phyloP scores from a whole-genome alignment of 495 filamentous ascomycete genomes.

The Talaromyces liani region DNA sequence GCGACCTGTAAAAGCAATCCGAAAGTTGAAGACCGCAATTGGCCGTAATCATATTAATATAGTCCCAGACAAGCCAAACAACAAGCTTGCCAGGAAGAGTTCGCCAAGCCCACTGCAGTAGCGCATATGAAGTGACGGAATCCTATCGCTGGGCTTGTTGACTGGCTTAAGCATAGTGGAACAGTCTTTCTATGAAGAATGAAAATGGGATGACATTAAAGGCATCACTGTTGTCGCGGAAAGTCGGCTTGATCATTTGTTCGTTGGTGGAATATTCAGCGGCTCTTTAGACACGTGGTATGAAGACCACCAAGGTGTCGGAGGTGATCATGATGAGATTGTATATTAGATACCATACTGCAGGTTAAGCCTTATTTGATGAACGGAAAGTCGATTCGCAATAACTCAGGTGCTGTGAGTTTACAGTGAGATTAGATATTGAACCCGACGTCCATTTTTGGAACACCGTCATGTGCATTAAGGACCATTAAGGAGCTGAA shows the following conservation, averaged over 20 bases:
- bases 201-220: background rate
- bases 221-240: background rate
- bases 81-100: background rate
- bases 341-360: background rate
- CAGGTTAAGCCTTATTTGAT: background rate
- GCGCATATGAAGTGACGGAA: background rate
- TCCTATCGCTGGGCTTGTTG: background rate
- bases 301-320: background rate
- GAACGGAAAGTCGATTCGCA: background rate
- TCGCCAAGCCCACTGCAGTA: background rate
- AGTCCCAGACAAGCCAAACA: too few species aligned
- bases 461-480: background rate
- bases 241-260: background rate
- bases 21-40: too few species aligned
- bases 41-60: too few species aligned
- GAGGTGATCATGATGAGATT: background rate
- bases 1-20: too few species aligned
- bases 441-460: background rate
- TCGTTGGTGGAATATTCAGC: background rate
- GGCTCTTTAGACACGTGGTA: background rate
- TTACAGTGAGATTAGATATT: background rate
- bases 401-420: background rate
- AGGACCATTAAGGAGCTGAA: too few species aligned
- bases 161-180: background rate
- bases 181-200: background rate